These are phyloP conservation scores for Rhodotorula kratochvilovae DNA, from an alignment of 768 basidiomycete species.

Conservation along the genomic window DNA sequence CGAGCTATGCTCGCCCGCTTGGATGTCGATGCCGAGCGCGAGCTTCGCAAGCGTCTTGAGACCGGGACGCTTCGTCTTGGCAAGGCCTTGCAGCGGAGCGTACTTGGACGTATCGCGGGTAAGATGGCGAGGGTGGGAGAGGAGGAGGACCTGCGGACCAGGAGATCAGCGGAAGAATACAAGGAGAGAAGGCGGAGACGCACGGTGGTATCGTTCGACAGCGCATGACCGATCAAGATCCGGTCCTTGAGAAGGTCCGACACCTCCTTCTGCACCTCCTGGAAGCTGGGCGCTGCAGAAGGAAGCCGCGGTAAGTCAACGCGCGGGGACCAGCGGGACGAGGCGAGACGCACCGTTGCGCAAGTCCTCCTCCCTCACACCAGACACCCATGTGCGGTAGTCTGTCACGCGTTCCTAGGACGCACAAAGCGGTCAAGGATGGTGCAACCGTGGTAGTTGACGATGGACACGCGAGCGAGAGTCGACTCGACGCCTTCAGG, in stretches of 20 bases:
- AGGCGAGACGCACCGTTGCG: slow-evolving; percentile 54
- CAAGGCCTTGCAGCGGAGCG: slow-evolving; percentile 53
- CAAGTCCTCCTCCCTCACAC: slow-evolving; percentile 72
- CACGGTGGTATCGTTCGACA: slow-evolving; percentile 85
- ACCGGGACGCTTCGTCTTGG: slow-evolving; percentile 64
- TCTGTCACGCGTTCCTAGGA: slow-evolving; percentile 86
- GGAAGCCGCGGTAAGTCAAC: not conserved
- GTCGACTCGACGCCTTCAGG: slow-evolving; percentile 74
- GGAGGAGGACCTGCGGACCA: slow-evolving; percentile 47
- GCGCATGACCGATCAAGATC: slow-evolving; percentile 82
- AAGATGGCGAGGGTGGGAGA: slow-evolving; percentile 49
- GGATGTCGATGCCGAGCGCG: slow-evolving; percentile 73
- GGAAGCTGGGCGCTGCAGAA: slow-evolving; percentile 66
- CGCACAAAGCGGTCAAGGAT: slow-evolving; percentile 78
- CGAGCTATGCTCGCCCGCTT: slow-evolving; percentile 83
- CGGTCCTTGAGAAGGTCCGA: slow-evolving; percentile 70
- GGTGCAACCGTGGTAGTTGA: slow-evolving; percentile 78
- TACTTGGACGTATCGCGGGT: slow-evolving; percentile 51
- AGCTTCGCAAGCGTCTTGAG: slow-evolving; percentile 73
- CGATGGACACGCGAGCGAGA: slow-evolving; percentile 79
- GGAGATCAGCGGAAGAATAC: not conserved
- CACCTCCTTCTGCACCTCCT: slow-evolving; percentile 71
- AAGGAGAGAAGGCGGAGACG: slow-evolving; percentile 49
- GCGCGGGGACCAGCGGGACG: not conserved
- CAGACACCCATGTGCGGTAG: slow-evolving; percentile 85